Evolutionary conservation across 2,329 filamentous ascomycete genomes (phyloP).

Genomic region (Colletotrichum sp.): DNA sequence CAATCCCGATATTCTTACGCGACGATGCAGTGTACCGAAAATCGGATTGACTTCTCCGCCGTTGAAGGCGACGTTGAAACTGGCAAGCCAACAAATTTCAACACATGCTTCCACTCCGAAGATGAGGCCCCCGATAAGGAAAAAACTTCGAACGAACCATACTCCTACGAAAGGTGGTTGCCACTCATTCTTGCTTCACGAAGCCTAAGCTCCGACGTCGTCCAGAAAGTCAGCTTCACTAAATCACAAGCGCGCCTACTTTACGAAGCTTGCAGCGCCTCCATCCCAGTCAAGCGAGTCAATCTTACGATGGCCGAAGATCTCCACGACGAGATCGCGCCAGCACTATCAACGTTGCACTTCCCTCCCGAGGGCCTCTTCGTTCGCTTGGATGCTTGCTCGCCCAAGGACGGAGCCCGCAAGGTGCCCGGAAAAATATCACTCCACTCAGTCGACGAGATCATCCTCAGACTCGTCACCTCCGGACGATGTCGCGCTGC

Average conservation of each 20-base stretch:
- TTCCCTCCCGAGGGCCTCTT: not conserved
- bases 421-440: not conserved
- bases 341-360: rapidly evolving
- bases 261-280: not conserved
- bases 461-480: not conserved
- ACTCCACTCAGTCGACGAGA: not conserved
- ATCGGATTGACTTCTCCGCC: not conserved
- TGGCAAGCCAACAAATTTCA: not conserved
- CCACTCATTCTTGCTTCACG: not conserved
- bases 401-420: not conserved
- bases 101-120: not conserved
- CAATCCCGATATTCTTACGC: not conserved
- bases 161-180: not conserved
- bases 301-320: not conserved
- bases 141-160: not conserved
- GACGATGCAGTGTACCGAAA: not conserved
- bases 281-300: not conserved
- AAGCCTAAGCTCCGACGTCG: not conserved
- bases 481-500: not conserved
- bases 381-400: not conserved
- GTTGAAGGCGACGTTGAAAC: not conserved
- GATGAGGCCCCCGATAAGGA: not conserved
- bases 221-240: not conserved
- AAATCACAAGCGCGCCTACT: not conserved
- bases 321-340: not conserved